phyloP scores from a whole-genome alignment of 768 basidiomycete species.

The Mycena capillaripes region DNA sequence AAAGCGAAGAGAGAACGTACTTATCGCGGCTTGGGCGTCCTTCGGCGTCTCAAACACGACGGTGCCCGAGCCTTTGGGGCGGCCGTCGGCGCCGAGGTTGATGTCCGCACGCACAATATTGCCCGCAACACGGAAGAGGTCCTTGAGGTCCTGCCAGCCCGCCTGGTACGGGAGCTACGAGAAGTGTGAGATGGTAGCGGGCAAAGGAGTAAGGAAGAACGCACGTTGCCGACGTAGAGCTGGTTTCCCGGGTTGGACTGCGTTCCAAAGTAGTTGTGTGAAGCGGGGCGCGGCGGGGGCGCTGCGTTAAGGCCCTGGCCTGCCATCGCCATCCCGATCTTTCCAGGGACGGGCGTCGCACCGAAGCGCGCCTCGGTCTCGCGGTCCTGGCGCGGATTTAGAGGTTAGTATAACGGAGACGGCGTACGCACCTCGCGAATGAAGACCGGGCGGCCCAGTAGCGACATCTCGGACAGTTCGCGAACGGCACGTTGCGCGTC shows the following conservation, averaged over 20 bases:
- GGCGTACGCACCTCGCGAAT: slow-evolving; percentile 89
- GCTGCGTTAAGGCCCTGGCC: slow-evolving; percentile 87
- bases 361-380: slow-evolving; percentile 97
- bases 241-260: slow-evolving; percentile 87
- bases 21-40: slow-evolving; percentile 93
- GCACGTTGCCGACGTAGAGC: slow-evolving; percentile 92
- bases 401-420: slow-evolving; percentile 4
- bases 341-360: slow-evolving; percentile 94
- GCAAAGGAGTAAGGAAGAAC: slow-evolving; percentile 39
- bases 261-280: slow-evolving; percentile 79
- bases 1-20: slow-evolving; percentile 61
- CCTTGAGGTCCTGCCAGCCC: slow-evolving; percentile 99
- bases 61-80: slow-evolving; percentile 97
- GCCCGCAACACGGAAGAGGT: slow-evolving; percentile 95
- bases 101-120: slow-evolving; percentile 97
- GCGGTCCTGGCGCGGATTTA: slow-evolving; percentile 76
- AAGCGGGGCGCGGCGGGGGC: slow-evolving; percentile 87
- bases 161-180: slow-evolving; percentile 93
- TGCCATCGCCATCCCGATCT: slow-evolving; percentile 96
- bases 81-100: slow-evolving; percentile 92
- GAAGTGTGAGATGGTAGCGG: slow-evolving; percentile 7
- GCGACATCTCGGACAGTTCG: slow-evolving; percentile 88
- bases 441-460: slow-evolving; percentile 96
- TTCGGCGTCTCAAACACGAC: slow-evolving; percentile 94
- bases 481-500: slow-evolving; percentile 92